These are phyloP conservation scores for Phalaenopsis aphrodite DNA, from an alignment of 106 monocot genomes.

Conservation along the genomic window DNA sequence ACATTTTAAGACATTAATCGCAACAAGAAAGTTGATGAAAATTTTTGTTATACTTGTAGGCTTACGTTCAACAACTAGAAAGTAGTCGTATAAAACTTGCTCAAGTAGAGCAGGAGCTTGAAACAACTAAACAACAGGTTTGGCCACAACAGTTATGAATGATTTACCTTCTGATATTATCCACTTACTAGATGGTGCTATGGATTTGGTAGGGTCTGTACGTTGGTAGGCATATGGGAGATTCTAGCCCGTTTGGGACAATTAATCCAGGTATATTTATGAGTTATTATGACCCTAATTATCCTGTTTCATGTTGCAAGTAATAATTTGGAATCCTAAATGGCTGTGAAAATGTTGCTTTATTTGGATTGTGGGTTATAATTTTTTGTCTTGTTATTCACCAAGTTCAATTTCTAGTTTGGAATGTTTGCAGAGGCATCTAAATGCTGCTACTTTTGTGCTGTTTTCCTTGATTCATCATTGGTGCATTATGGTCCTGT, in stretches of 20 bases:
- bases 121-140: conserved; percentile 61
- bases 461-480: too few relatives aligned
- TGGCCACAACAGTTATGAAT: neutral
- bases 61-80: conserved; percentile 92
- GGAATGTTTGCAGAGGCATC: too few relatives aligned
- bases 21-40: neutral
- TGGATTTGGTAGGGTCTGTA: conserved; percentile 36
- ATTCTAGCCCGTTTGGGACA: conserved; percentile 29
- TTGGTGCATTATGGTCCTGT: too few relatives aligned
- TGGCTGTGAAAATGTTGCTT: neutral
- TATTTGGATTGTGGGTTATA: neutral
- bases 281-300: neutral
- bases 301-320: neutral
- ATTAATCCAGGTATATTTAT: conserved; percentile 41
- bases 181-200: conserved; percentile 9
- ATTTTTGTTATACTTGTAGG: conserved; percentile 29
- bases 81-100: conserved; percentile 67
- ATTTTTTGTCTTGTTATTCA: neutral
- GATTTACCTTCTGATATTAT: neutral
- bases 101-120: conserved; percentile 75
- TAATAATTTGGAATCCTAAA: neutral
- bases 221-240: conserved; percentile 42
- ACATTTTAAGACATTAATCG: neutral
- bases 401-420: neutral
- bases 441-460: too few relatives aligned